Conservation (phyloP, 169 alveolate species). For the Blepharisma undulans region DNA sequence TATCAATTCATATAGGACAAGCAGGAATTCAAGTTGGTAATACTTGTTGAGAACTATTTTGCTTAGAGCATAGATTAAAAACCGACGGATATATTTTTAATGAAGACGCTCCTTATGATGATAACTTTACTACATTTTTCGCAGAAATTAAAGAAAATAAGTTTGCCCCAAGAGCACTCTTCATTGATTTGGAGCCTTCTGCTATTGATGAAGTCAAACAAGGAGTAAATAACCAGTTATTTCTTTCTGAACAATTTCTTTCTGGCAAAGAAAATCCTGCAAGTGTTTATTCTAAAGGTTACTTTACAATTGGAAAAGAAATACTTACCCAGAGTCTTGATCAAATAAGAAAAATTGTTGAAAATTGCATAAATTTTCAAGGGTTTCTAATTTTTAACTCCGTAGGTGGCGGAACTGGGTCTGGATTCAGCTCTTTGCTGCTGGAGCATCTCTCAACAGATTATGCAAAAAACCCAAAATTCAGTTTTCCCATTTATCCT, state of each 20-base stretch:
- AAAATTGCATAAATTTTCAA: constrained; percentile 74
- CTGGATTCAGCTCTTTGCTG: constrained; percentile 83
- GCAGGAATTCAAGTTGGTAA: constrained; percentile 83
- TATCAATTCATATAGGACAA: constrained; percentile 81
- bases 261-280: constrained; percentile 84
- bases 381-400: constrained; percentile 75
- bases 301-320: constrained; percentile 75
- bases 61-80: constrained; percentile 80
- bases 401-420: constrained; percentile 86
- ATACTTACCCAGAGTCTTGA: constrained; percentile 71
- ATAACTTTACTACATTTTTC: not conserved
- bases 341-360: constrained; percentile 79
- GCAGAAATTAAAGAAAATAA: not conserved
- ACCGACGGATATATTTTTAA: constrained; percentile 68
- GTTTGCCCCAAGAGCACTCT: not conserved
- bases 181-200: constrained; percentile 70
- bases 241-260: constrained; percentile 77
- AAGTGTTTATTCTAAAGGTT: constrained; percentile 78
- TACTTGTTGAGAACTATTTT: constrained; percentile 83
- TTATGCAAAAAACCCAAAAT: constrained; percentile 69
- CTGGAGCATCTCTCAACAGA: constrained; percentile 74
- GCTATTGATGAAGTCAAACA: constrained; percentile 78
- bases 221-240: constrained; percentile 71
- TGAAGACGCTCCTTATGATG: not conserved
- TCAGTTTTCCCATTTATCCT: constrained; percentile 76